A percentile compares a stretch with the other conserved stretches of the same genome.
phyloP scores from a whole-genome alignment of 1,284 basidiomycete genomes.

The Moniliophthora roreri region DNA sequence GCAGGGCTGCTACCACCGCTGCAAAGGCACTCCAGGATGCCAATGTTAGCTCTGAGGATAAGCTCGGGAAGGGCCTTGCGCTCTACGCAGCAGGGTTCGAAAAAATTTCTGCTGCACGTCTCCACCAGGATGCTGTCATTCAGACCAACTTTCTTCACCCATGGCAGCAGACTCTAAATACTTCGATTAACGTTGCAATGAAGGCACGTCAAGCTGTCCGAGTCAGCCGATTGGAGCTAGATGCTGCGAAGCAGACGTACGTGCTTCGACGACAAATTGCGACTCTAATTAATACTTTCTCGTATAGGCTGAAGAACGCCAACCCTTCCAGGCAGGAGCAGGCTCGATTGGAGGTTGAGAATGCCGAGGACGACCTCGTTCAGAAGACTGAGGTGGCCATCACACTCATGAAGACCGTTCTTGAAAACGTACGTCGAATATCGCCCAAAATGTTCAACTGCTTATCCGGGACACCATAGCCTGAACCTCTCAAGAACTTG shows the following conservation, averaged over 20 bases:
- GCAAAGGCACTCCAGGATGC: constrained; percentile 55
- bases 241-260: constrained; percentile 63
- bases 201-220: constrained; percentile 90
- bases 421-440: constrained; percentile 81
- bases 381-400: constrained; percentile 98
- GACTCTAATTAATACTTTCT: not conserved
- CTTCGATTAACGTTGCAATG: constrained; percentile 83
- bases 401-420: constrained; percentile 95
- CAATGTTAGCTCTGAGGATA: constrained; percentile 53
- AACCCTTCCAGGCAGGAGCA: constrained; percentile 82
- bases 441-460: constrained; percentile 1
- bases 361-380: constrained; percentile 94
- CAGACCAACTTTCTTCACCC: constrained; percentile 78
- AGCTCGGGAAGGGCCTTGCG: constrained; percentile 76
- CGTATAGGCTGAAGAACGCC: constrained; percentile 67
- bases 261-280: constrained; percentile 18
- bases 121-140: constrained; percentile 83
- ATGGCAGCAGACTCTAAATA: constrained; percentile 88
- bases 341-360: constrained; percentile 86
- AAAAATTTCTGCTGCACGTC: constrained; percentile 81
- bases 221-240: constrained; percentile 76
- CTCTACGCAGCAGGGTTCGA: constrained; percentile 86
- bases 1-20: constrained; percentile 76
- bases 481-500: constrained; percentile 93
- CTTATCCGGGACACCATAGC: constrained; percentile 44